Percentiles rank a stretch among this genome's conserved stretches.
These are phyloP conservation scores for Prunus fruticosa DNA, from an alignment of 306 rosid genomes.

Conservation along the genomic window DNA sequence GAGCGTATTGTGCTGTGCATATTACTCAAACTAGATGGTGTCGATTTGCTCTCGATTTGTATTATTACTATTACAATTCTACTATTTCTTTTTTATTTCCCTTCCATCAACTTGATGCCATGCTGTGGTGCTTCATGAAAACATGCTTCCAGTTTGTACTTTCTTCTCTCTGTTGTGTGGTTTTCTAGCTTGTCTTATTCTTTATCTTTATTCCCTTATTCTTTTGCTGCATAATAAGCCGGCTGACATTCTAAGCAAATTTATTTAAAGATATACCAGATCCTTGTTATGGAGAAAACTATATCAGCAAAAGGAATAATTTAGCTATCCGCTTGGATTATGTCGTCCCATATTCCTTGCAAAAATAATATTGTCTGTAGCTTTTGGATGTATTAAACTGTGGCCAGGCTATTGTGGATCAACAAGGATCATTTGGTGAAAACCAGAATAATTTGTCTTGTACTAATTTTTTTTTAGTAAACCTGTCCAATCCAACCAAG, in stretches of 20 bases:
- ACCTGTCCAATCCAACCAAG: neutral
- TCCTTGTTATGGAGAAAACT: constrained; percentile 1
- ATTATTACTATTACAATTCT: neutral
- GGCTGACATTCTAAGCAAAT: neutral
- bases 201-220: neutral
- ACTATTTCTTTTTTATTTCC: neutral
- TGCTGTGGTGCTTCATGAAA: neutral
- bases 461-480: neutral
- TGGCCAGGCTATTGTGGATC: neutral
- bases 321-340: neutral
- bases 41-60: neutral
- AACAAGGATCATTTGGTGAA: neutral
- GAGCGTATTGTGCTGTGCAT: no score
- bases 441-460: neutral
- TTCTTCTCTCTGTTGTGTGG: neutral
- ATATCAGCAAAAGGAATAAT: neutral
- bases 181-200: neutral
- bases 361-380: neutral
- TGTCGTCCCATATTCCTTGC: constrained; percentile 3
- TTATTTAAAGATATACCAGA: neutral
- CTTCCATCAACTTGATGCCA: neutral
- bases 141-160: constrained; percentile 1
- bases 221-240: neutral
- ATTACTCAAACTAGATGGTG: neutral
- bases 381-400: constrained; percentile 8